Evolutionary conservation across 1,284 basidiomycete species (phyloP).

Genomic region (Cutaneotrichosporon sp.): DNA sequence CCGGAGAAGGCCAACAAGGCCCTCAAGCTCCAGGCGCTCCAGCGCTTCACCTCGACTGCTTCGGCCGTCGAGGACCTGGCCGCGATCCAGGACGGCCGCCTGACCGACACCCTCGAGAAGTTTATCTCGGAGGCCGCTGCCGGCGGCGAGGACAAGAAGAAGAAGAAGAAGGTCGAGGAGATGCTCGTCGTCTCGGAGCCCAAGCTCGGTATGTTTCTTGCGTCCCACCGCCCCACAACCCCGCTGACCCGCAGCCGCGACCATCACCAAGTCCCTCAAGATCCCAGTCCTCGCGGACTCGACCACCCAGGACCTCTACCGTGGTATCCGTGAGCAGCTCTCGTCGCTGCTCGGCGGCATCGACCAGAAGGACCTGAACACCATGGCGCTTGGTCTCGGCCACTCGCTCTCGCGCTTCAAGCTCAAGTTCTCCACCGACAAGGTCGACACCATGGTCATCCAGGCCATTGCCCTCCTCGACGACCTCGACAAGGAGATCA

Average conservation of each 20-base stretch:
- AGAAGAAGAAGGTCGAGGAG: conserved; percentile 76
- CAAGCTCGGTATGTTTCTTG: conserved; percentile 83
- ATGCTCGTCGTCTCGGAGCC: conserved; percentile 85
- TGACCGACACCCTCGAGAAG: conserved; percentile 89
- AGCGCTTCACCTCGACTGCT: conserved; percentile 94
- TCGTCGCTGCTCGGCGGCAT: conserved; percentile 82
- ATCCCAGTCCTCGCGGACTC: conserved; percentile 78
- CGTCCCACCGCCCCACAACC: not conserved
- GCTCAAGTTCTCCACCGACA: conserved; percentile 98
- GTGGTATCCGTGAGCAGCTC: conserved; percentile 90
- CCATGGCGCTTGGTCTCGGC: conserved; percentile 95
- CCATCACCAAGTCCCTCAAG: conserved; percentile 90
- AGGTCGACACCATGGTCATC: conserved; percentile 99
- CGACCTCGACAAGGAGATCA: conserved; percentile 99
- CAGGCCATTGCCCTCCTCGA: conserved; percentile 98
- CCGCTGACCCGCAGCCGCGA: conserved; percentile 61
- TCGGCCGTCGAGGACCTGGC: conserved; percentile 99
- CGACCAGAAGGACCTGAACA: conserved; percentile 93
- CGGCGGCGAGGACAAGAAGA: conserved; percentile 44
- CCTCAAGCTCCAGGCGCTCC: conserved; percentile 93
- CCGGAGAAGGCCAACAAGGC: conserved; percentile 88
- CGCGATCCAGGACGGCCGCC: conserved; percentile 85
- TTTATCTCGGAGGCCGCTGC: conserved; percentile 88
- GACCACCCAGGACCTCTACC: conserved; percentile 80
- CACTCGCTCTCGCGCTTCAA: conserved; percentile 98